Evolutionary conservation across 768 basidiomycete genomes (phyloP).

Genomic region (Dioszegia hungarica): DNA sequence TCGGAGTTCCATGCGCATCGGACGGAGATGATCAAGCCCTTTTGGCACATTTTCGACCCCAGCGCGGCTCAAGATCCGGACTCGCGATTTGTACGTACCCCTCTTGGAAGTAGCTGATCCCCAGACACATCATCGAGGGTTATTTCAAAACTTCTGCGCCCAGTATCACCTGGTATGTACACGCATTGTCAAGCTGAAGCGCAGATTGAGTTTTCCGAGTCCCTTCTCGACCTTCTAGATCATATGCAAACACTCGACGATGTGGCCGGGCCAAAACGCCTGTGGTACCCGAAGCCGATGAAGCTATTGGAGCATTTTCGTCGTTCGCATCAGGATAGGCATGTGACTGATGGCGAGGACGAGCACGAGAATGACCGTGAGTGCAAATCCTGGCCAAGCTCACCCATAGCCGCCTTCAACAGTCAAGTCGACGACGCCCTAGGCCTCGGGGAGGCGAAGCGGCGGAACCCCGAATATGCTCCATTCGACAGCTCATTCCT

Average conservation of each 20-base stretch:
- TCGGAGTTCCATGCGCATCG: constrained; percentile 21
- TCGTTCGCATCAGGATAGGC: constrained; percentile 18
- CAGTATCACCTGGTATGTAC: constrained; percentile 45
- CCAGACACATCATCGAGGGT: constrained; percentile 30
- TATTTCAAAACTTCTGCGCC: constrained; percentile 43
- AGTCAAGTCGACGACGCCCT: constrained; percentile 17
- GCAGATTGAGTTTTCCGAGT: constrained; percentile 41
- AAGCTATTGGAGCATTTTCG: constrained; percentile 19
- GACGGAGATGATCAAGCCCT: constrained; percentile 33
- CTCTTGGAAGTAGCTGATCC: background rate
- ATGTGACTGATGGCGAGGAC: constrained; percentile 24
- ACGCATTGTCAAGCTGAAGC: no score
- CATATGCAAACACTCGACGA: constrained; percentile 33
- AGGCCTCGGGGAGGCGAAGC: constrained; percentile 36
- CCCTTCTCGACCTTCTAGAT: constrained; percentile 24
- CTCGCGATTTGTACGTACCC: constrained; percentile 11
- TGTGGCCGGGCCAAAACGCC: constrained; percentile 6
- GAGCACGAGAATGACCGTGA: constrained; percentile 30
- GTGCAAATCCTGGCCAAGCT: background rate
- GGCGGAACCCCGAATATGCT: constrained; percentile 40
- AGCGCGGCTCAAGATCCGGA: constrained; percentile 18
- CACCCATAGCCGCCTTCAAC: constrained; percentile 17
- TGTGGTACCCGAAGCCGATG: constrained; percentile 34
- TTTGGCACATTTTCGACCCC: constrained; percentile 40
- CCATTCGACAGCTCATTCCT: constrained; percentile 33